Evolutionary conservation across 2,329 filamentous ascomycete species (phyloP), one percentile per base, ranked within the genome.

Genomic region (Phyllosticta paracitricarpa): DNA sequence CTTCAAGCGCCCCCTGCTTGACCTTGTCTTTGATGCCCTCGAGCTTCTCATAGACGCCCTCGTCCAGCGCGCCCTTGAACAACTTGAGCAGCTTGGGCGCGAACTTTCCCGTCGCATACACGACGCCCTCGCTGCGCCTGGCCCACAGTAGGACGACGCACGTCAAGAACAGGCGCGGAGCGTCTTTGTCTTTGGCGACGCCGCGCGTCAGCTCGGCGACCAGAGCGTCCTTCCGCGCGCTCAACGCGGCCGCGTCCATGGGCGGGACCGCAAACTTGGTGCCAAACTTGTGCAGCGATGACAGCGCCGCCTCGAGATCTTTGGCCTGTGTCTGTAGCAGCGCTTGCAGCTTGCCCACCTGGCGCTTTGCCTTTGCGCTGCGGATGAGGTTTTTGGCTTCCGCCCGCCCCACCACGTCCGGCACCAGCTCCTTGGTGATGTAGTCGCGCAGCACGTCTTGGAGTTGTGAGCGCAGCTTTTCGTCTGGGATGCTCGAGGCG

Each of bases 81-180:
- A 69, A 63, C 62, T 72, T 76, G 54, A 76, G 62, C 57, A 76
- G 56, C 64, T 72, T 75, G 1, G 74, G 74, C 51, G 73, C 72
- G 62, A 73, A 75, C 63, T 74, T 75, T 7, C 73, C 74, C 48
- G 73, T 75, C 9, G 73, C 73, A 60, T 76, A 76, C 19, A 76
- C 65, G 0, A 76, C 63, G 17, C 73, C 74, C 22, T 65, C 63
- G 8, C 68, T 57, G 17, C 69, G 61, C 54, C 63, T 68, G 5
- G 73, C 71, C 35, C 69, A 66, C 4, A 76, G 63, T 1, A 75
- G 63, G 24, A 75, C 63, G 0, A 75, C 64, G 25, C 74, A 61
- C 24, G 68, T 72, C 53, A 76, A 64, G 58, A 76, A 76, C 4
- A 76, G 65, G 2, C 71, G 65, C 0, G 74, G 72, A 5, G 68